Percentiles rank a stretch among this genome's conserved stretches.
phyloP scores from a whole-genome alignment of 2,329 filamentous ascomycete species.

The Curvularia spicifera region DNA sequence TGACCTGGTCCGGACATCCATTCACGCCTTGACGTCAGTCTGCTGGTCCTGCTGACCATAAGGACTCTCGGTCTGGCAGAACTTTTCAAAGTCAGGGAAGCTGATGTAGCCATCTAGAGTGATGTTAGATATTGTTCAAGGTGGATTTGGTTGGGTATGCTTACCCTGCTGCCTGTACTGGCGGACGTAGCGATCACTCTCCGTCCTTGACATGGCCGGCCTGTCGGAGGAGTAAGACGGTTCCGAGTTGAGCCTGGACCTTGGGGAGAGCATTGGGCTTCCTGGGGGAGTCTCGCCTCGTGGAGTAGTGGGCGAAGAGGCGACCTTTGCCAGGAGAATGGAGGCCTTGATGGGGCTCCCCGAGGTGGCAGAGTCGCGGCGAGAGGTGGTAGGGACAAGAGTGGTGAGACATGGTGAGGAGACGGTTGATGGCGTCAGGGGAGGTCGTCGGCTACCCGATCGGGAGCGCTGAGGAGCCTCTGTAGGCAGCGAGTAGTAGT shows the following conservation, averaged over 20 bases:
- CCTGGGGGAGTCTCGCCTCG: slow-evolving; percentile 44
- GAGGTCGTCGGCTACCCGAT: slow-evolving; percentile 51
- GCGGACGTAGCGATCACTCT: slow-evolving; percentile 48
- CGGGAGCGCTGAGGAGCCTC: slow-evolving; percentile 44
- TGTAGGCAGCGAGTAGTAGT: slow-evolving; percentile 50
- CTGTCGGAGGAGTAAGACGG: slow-evolving; percentile 39
- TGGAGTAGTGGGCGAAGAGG: slow-evolving; percentile 51
- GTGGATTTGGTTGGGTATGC: slow-evolving; percentile 15
- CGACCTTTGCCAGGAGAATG: slow-evolving; percentile 53
- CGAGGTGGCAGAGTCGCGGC: slow-evolving; percentile 50
- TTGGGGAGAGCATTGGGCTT: slow-evolving; percentile 40
- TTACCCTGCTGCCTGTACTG: slow-evolving; percentile 49
- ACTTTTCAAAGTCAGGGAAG: slow-evolving; percentile 76
- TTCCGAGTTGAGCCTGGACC: slow-evolving; percentile 36
- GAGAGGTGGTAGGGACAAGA: slow-evolving; percentile 48
- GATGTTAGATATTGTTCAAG: slow-evolving; percentile 24
- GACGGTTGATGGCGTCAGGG: slow-evolving; percentile 55
- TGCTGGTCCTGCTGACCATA: slow-evolving; percentile 42
- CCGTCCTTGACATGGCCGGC: slow-evolving; percentile 45
- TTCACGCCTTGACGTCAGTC: slow-evolving; percentile 45
- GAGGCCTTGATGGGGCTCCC: slow-evolving; percentile 52
- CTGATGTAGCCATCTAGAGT: slow-evolving; percentile 67
- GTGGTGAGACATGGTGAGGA: slow-evolving; percentile 55
- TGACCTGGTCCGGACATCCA: slow-evolving; percentile 7
- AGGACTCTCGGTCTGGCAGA: slow-evolving; percentile 52